Conservation (phyloP, 108 stramenopile genomes). For the Aurantiochytrium sp. region DNA sequence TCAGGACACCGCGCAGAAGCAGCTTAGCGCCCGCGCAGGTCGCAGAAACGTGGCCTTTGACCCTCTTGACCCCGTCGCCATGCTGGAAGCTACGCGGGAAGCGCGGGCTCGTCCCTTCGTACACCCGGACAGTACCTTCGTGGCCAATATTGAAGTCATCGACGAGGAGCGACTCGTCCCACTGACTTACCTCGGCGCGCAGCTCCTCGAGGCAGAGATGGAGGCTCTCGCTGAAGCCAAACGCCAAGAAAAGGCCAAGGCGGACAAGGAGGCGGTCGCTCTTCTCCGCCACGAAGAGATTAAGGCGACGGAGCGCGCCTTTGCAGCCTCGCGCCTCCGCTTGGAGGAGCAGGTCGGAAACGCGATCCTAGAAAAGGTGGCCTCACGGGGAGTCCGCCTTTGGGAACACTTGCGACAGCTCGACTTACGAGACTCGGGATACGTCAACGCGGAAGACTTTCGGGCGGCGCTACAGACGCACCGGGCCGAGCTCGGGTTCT, state of each 20-base stretch:
- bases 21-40: not conserved
- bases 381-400: not conserved
- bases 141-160: not conserved
- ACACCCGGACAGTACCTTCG: not conserved
- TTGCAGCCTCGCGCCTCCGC: not conserved
- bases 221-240: not conserved
- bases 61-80: not conserved
- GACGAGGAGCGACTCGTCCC: not conserved
- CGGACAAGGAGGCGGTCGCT: not conserved
- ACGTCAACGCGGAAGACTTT: not conserved
- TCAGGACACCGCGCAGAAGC: not conserved
- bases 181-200: not conserved
- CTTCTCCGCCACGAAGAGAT: not conserved
- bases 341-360: not conserved
- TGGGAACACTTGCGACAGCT: not conserved
- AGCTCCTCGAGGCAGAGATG: not conserved
- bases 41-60: not conserved
- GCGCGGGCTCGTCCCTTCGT: not conserved
- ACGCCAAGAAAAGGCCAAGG: not conserved
- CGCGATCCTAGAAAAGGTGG: not conserved
- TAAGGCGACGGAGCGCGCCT: not conserved
- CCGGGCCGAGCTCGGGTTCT: not conserved
- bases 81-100: not conserved
- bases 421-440: not conserved
- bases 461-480: not conserved